These are phyloP conservation scores for Backusella circina DNA, from an alignment of 192 early-diverging fungal genomes.

Conservation along the genomic window DNA sequence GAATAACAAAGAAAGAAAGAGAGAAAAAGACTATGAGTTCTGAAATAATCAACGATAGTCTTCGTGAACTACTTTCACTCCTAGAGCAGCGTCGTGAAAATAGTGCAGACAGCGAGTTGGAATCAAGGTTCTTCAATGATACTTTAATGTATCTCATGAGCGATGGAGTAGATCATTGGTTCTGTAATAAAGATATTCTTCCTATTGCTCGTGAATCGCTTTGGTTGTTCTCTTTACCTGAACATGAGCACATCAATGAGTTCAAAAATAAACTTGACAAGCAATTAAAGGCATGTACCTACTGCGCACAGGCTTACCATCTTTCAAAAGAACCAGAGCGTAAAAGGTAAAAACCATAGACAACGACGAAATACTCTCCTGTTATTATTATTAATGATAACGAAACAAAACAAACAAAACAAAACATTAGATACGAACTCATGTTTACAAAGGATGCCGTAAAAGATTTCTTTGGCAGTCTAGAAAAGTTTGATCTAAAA, in stretches of 20 bases:
- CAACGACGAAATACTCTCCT: too few relatives aligned
- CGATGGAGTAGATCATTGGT: conserved; percentile 29
- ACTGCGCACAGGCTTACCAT: conserved; percentile 27
- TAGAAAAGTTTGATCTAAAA: conserved; percentile 14
- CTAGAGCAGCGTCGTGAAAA: background rate
- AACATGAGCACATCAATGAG: conserved; percentile 23
- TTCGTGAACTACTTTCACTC: background rate
- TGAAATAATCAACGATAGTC: background rate
- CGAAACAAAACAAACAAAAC: background rate
- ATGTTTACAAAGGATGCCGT: conserved; percentile 18
- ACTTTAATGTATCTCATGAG: conserved; percentile 23
- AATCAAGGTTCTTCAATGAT: conserved; percentile 39
- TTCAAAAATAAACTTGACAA: conserved; percentile 30
- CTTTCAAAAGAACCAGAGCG: conserved; percentile 14
- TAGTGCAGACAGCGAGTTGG: background rate
- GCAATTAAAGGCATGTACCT: conserved; percentile 13
- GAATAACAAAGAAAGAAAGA: too few relatives aligned
- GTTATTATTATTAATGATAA: background rate
- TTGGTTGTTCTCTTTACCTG: conserved; percentile 33
- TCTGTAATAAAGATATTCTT: conserved; percentile 14
- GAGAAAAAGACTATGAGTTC: background rate
- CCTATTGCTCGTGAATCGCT: conserved; percentile 27
- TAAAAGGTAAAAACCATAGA: background rate
- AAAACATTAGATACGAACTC: conserved; percentile 7
- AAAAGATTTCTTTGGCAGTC: conserved; percentile 10